Evolutionary conservation across 192 early-diverging fungal genomes (phyloP).

Genomic region (Neocallimastix lanati): DNA sequence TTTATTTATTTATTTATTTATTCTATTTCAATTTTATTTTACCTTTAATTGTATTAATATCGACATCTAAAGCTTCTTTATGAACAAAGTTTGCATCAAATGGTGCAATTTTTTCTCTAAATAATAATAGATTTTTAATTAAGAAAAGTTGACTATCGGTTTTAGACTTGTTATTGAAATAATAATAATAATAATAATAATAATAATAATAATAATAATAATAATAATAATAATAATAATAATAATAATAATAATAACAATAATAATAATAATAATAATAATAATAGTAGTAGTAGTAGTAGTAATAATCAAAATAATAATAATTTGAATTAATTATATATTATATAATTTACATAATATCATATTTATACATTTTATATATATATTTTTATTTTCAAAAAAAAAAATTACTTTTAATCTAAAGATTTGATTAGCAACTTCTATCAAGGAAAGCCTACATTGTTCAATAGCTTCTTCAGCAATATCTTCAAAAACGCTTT

Average conservation of each 20-base stretch:
- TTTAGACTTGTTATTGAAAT: conserved; percentile 11
- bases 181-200: neutral
- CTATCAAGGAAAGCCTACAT: conserved; percentile 38
- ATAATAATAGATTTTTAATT: conserved; percentile 69
- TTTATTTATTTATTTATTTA: no score
- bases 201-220: no score
- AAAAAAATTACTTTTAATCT: conserved; percentile 29
- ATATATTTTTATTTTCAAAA: no score
- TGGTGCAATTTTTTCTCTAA: conserved; percentile 60
- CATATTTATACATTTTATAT: no score
- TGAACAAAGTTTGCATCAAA: conserved; percentile 63
- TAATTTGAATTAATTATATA: no score
- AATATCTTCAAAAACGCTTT: conserved; percentile 63
- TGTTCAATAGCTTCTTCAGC: conserved; percentile 64
- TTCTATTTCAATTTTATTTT: no score
- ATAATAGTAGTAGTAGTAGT: no score
- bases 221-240: no score
- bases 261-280: no score
- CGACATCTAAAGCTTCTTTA: conserved; percentile 13
- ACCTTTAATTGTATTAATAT: neutral
- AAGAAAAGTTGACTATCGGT: conserved; percentile 62
- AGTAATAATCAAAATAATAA: no score
- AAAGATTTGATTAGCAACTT: conserved; percentile 23
- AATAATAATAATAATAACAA: no score
- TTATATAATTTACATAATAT: no score